Evolutionary conservation across 2,329 filamentous ascomycete genomes (phyloP).

Genomic region (Fusarium dimerum): DNA sequence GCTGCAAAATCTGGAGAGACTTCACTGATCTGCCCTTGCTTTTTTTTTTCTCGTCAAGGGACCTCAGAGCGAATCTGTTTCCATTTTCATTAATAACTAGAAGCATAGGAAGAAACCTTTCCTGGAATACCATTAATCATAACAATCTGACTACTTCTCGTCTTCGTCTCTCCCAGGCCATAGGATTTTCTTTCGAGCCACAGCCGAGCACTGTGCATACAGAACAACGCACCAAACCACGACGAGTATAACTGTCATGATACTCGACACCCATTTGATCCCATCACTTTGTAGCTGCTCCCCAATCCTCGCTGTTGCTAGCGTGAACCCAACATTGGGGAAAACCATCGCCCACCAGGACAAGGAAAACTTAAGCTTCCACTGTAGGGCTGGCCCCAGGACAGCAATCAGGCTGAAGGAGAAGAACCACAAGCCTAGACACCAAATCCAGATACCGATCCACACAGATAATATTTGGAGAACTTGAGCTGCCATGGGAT

Average conservation of each 20-base stretch:
- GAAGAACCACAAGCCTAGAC: conserved; percentile 31
- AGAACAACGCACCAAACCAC: conserved; percentile 28
- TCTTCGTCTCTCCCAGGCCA: conserved; percentile 31
- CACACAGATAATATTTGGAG: conserved; percentile 27
- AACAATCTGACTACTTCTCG: background rate
- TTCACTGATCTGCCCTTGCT: no score
- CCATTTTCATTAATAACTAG: no score
- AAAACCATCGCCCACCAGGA: conserved; percentile 31
- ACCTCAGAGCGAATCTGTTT: no score
- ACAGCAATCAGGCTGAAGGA: conserved; percentile 26
- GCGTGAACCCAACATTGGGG: conserved; percentile 29
- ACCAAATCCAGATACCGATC: conserved; percentile 30
- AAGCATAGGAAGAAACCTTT: background rate
- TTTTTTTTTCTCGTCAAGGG: no score
- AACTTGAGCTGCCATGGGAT: conserved; percentile 25
- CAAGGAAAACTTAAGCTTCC: conserved; percentile 27
- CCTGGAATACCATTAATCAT: background rate
- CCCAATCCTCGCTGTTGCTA: conserved; percentile 27
- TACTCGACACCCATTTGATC: conserved; percentile 27
- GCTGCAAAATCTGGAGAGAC: no score
- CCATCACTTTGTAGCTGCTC: conserved; percentile 25
- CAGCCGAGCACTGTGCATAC: conserved; percentile 17
- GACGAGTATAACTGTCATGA: conserved; percentile 22
- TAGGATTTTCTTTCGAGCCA: conserved; percentile 23
- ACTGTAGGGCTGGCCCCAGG: conserved; percentile 10